A percentile compares a stretch with the other conserved stretches of the same genome.
These are phyloP conservation scores for Blastobotrys proliferans DNA, from an alignment of 1,139 yeast genomes.

Conservation along the genomic window DNA sequence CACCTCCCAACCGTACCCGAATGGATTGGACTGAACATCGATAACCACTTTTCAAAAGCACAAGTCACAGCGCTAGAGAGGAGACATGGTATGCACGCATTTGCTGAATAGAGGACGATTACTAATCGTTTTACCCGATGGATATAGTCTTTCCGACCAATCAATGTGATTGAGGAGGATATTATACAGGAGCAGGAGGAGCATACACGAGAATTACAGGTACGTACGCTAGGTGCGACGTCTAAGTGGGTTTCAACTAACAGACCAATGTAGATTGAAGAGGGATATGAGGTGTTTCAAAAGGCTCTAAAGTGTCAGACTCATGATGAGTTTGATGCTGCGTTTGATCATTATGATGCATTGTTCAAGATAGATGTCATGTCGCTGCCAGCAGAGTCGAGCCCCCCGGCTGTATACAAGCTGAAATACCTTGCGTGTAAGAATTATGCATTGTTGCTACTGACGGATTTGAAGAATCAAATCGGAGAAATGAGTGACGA, in stretches of 20 bases:
- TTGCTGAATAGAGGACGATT: too few species aligned
- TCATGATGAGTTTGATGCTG: conserved; percentile 42
- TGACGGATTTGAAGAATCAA: conserved; percentile 44
- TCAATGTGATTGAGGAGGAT: conserved; percentile 73
- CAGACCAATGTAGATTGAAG: conserved; percentile 57
- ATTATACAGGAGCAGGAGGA: conserved; percentile 68
- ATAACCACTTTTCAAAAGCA: too few species aligned
- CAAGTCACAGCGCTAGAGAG: too few species aligned
- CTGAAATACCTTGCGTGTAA: conserved; percentile 74
- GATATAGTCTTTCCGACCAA: conserved; percentile 78
- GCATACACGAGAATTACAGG: conserved; percentile 77
- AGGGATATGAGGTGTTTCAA: conserved; percentile 74
- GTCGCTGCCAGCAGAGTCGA: conserved; percentile 29
- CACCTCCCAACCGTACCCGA: too few species aligned
- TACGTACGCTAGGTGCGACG: conserved; percentile 20
- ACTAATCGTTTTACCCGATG: too few species aligned
- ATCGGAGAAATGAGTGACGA: conserved; percentile 21
- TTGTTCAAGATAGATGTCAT: conserved; percentile 68
- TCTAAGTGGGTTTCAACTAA: neutral
- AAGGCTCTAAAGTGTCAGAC: conserved; percentile 63
- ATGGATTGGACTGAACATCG: too few species aligned
- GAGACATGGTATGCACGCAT: too few species aligned
- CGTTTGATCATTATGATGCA: conserved; percentile 55
- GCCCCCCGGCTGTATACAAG: conserved; percentile 67
- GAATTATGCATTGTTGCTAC: conserved; percentile 72